Evolutionary conservation across 805 yeast genomes (phyloP), one percentile per base, ranked within the genome.

Genomic region (Kazachstania psychrophila): DNA sequence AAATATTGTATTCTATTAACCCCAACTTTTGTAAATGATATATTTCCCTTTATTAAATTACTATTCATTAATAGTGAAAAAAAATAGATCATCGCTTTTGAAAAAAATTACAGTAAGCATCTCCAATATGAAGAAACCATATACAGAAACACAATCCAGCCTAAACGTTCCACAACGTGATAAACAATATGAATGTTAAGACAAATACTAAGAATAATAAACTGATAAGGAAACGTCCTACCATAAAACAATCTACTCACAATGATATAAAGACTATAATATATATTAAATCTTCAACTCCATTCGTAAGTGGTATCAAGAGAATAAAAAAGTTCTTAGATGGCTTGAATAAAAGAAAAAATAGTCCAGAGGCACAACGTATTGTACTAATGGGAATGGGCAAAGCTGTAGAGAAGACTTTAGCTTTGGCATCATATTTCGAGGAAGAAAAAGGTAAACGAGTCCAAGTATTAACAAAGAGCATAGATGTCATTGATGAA

Each of bases 301-400:
- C 95, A 2, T 82, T 68, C 48, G 67, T 84, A 10, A 73, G 89
- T 9, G 86, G 82, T 0, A 49, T 85, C 28, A 85, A 85, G 49
- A 67, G 82, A 35, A 69, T 79, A 2, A 66, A 66, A 28, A 75
- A 74, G 49, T 62, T 68, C 35, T 54, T 85, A 16, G 61, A 55
- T 5, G 68, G 66, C 32, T 65, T 74, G 39, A 16, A 32, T 11
- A 32, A 27, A 25, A 23, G 34, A 7, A 32, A 33, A n/a, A 13
- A 67, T 67, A 38, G 66, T 63, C 26, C 65, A 64, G 10, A 61
- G 63, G n/a, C 60, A 19, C 31, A 33, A 13, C 72, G 64, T 49
- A 66, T 85, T 6, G 64, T 69, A 0, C 69, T 87, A 3, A 58
- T 73, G 37, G 96, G 94, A 0, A 77, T 84, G 80, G 95, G 95